These are phyloP conservation scores for Zychaea mexicana DNA, from an alignment of 371 early-diverging fungal genomes.

Conservation along the genomic window DNA sequence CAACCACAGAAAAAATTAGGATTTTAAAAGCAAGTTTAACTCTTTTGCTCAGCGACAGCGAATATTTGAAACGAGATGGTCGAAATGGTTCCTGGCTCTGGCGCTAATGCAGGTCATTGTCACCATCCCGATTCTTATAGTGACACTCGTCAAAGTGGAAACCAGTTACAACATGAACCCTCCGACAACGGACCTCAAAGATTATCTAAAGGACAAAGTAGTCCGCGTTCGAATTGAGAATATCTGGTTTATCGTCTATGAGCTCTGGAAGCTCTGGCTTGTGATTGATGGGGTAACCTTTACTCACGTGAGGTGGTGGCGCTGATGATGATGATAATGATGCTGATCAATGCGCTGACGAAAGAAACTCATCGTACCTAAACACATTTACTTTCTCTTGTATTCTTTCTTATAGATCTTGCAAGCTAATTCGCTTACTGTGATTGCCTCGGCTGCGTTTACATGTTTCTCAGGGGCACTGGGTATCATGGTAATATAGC, in stretches of 20 bases:
- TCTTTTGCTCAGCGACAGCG: constrained; percentile 3
- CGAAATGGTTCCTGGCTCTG: constrained; percentile 7
- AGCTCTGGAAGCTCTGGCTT: constrained; percentile 21
- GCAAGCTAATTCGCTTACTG: constrained; percentile 17
- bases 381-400: neutral
- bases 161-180: neutral
- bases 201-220: constrained; percentile 1
- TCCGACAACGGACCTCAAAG: neutral
- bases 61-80: constrained; percentile 9
- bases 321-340: neutral
- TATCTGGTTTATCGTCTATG: constrained; percentile 22
- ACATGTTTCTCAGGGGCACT: constrained; percentile 17
- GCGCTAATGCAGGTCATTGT: constrained; percentile 19
- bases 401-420: constrained; percentile 9
- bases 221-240: constrained; percentile 16
- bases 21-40: no score
- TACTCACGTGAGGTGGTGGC: neutral
- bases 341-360: neutral
- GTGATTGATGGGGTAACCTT: constrained; percentile 18
- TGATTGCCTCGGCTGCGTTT: constrained; percentile 13
- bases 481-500: constrained; percentile 18
- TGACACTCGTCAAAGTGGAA: constrained; percentile 7
- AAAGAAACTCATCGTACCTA: neutral
- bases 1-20: neutral
- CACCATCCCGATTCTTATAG: constrained; percentile 18